phyloP scores from a whole-genome alignment of 805 yeast species.

The Maudiozyma bulderi region DNA sequence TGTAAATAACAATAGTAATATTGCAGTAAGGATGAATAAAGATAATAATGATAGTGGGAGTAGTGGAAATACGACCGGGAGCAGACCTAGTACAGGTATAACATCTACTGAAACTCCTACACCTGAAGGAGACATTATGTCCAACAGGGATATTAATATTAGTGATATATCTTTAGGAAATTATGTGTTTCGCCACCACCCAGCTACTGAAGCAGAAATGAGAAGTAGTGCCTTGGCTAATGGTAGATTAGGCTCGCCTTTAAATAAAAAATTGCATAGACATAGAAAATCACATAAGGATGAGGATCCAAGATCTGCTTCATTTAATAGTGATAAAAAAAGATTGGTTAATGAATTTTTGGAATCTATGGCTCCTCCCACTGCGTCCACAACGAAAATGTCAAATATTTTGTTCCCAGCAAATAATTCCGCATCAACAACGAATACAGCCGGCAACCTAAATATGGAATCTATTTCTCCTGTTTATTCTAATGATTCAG shows the following conservation, averaged over 20 bases:
- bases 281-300: neutral
- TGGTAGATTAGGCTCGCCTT: neutral
- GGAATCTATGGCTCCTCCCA: slow-evolving; percentile 18
- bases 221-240: neutral
- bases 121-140: neutral
- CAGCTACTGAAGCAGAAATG: neutral
- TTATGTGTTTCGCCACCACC: neutral
- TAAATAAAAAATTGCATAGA: slow-evolving; percentile 1
- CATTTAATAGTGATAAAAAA: slow-evolving; percentile 14
- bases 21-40: neutral
- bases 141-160: neutral
- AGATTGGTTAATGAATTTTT: slow-evolving; percentile 23
- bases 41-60: neutral
- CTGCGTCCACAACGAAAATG: slow-evolving; percentile 4
- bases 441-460: neutral
- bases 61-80: neutral
- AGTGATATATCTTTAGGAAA: slow-evolving; percentile 1
- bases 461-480: neutral
- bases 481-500: slow-evolving; percentile 1
- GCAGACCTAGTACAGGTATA: neutral
- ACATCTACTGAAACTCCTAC: neutral
- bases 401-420: neutral
- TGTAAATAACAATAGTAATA: neutral
- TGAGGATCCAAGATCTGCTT: slow-evolving; percentile 1
- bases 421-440: neutral